phyloP scores from a whole-genome alignment of 2,329 filamentous ascomycete species.

The Sclerotinia subarctica region DNA sequence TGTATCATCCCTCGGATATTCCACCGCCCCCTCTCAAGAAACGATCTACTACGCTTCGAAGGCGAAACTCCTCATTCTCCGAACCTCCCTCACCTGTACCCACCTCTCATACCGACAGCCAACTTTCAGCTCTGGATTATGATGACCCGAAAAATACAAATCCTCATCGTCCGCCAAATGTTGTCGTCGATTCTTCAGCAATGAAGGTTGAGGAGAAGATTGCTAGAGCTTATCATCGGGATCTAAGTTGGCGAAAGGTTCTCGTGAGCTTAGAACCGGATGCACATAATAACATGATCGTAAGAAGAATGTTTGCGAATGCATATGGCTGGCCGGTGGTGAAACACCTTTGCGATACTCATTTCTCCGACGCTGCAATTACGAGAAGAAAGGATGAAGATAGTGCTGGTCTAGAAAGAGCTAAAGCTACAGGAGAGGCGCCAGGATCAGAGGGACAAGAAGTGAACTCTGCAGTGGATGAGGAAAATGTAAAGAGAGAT shows the following conservation, averaged over 20 bases:
- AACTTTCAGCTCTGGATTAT: constrained; percentile 48
- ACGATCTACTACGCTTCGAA: constrained; percentile 39
- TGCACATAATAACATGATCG: constrained; percentile 97
- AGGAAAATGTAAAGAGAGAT: background rate
- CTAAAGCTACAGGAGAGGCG: constrained; percentile 54
- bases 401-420: constrained; percentile 65
- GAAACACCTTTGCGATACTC: constrained; percentile 90
- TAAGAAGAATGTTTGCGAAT: constrained; percentile 93
- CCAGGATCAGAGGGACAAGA: constrained; percentile 65
- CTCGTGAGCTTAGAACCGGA: constrained; percentile 93
- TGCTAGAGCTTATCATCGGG: constrained; percentile 87
- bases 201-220: constrained; percentile 99
- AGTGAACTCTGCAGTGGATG: constrained; percentile 43
- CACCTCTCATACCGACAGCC: constrained; percentile 44
- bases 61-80: constrained; percentile 25
- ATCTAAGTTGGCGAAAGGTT: constrained; percentile 93
- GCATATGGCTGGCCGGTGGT: constrained; percentile 97
- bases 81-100: constrained; percentile 25
- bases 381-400: constrained; percentile 65
- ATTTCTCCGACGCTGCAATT: constrained; percentile 75
- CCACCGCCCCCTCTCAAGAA: constrained; percentile 71
- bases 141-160: constrained; percentile 50
- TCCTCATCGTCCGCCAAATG: constrained; percentile 46
- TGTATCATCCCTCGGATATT: constrained; percentile 93
- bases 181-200: constrained; percentile 56